phyloP scores from a whole-genome alignment of 2,329 filamentous ascomycete species.

The Pestalotiopsis sp. region DNA sequence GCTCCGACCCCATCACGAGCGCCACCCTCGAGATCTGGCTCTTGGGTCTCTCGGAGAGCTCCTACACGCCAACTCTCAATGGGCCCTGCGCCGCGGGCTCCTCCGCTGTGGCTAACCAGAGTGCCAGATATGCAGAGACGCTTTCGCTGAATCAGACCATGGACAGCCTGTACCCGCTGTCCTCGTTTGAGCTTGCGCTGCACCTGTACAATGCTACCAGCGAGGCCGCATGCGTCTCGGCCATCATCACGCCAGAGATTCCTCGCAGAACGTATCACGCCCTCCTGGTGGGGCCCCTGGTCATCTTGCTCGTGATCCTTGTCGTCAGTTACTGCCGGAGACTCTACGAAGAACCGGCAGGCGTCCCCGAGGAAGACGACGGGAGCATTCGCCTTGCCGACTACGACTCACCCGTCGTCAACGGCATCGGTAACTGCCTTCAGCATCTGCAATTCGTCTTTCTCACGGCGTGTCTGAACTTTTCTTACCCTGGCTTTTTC shows the following conservation, averaged over 20 bases:
- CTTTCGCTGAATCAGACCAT: background rate
- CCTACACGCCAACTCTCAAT: background rate
- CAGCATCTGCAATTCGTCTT: slow-evolving; percentile 79
- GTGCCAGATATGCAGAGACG: background rate
- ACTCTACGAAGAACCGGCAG: background rate
- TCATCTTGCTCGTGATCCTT: background rate
- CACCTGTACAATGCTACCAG: background rate
- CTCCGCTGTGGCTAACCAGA: background rate
- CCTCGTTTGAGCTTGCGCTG: background rate
- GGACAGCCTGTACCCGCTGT: background rate
- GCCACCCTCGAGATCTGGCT: background rate
- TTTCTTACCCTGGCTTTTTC: slow-evolving; percentile 74
- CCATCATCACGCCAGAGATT: slow-evolving; percentile 2
- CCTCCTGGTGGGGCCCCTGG: background rate
- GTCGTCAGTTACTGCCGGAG: background rate
- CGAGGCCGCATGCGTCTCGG: background rate
- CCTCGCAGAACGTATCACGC: background rate
- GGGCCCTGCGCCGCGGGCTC: background rate
- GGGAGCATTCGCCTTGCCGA: background rate
- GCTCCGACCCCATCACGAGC: background rate
- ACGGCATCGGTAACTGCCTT: slow-evolving; percentile 55
- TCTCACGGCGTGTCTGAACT: slow-evolving; percentile 68
- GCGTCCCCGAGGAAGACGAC: background rate
- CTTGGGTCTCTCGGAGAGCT: background rate
- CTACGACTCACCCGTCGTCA: background rate